Evolutionary conservation across 768 basidiomycete species (phyloP), one percentile per base, ranked within the genome.

Genomic region (Tremella fuciformis): DNA sequence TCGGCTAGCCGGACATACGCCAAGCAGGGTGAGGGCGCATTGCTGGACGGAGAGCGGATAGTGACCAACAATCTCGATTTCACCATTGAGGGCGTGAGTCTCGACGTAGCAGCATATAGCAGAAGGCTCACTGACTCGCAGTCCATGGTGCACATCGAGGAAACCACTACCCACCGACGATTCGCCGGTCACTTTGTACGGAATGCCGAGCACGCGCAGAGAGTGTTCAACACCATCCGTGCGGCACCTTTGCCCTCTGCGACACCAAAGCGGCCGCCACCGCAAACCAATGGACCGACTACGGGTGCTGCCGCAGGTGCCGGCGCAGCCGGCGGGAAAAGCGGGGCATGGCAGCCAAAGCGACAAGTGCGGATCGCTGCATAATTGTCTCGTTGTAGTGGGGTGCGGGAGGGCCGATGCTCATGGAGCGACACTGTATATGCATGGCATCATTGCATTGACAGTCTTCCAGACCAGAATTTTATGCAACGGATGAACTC

Each of bases 161-260:
- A 98, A 76, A 91, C 91, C 19, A 96, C 91, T 0, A 86, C 94
- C 18, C 91, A 92, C 15, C 81, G 94, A 47, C 85, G 91, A 50
- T 97, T 91, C 77, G 94, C 91, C 1, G 90, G 91, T 39, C 96
- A 91, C 89, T 97, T 97, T 80, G 93, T 97, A 78, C 87, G 91
- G 53, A 78, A 93, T 77, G 89, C 91, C 3, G 92, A 96, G 76
- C 85, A 91, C 65, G 86, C 91, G 22, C 88, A 91, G 70, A 84
- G 89, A 64, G 88, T 93, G 56, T 81, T 86, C 61, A 91, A 93
- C 68, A 86, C 86, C 59, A 80, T 96, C 65, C 85, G 81, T 62
- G 78, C 79, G 42, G 78, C 79, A 34, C 84, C 85, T 26, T 74
- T 86, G 11, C 85, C 85, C 48, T 53, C 41, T 51, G 42, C 34